Percentiles rank a stretch among this genome's conserved stretches.
Conservation (phyloP, 2,329 filamentous ascomycete genomes). For the Hawksworthiomyces lignivorus region DNA sequence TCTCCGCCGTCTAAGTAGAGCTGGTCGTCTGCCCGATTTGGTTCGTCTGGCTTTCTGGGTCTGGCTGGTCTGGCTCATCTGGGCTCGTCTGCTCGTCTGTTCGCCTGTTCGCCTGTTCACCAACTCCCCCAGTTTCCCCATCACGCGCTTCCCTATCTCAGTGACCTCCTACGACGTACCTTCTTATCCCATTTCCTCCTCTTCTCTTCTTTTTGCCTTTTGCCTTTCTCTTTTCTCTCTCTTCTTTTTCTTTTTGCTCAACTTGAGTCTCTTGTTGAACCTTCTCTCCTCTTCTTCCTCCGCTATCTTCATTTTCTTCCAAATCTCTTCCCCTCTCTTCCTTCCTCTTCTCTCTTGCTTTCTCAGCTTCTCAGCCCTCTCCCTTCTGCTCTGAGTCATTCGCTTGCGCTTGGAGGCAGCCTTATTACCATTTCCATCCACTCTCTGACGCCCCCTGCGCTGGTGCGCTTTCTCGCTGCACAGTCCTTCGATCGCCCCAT, state of each 20-base stretch:
- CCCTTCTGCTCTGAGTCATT: slow-evolving; percentile 14
- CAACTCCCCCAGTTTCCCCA: no score
- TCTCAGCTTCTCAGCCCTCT: neutral
- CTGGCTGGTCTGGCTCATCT: neutral
- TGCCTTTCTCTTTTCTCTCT: neutral
- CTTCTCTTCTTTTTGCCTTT: neutral
- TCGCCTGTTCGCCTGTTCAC: no score
- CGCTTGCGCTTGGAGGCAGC: slow-evolving; percentile 13
- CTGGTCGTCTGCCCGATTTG: no score
- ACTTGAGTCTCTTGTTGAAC: no score
- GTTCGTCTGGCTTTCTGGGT: neutral
- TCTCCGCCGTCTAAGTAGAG: no score
- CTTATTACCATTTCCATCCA: no score
- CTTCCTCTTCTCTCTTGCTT: neutral
- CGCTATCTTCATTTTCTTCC: neutral
- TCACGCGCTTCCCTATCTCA: neutral
- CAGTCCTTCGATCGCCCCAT: no score
- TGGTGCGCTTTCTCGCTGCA: no score
- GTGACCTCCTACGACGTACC: neutral
- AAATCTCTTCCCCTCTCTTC: neutral
- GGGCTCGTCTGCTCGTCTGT: no score
- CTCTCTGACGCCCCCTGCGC: no score
- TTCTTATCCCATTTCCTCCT: neutral
- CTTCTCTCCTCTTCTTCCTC: neutral
- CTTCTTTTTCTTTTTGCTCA: neutral